phyloP scores from a whole-genome alignment of 306 rosid genomes.

The Purshia tridentata region DNA sequence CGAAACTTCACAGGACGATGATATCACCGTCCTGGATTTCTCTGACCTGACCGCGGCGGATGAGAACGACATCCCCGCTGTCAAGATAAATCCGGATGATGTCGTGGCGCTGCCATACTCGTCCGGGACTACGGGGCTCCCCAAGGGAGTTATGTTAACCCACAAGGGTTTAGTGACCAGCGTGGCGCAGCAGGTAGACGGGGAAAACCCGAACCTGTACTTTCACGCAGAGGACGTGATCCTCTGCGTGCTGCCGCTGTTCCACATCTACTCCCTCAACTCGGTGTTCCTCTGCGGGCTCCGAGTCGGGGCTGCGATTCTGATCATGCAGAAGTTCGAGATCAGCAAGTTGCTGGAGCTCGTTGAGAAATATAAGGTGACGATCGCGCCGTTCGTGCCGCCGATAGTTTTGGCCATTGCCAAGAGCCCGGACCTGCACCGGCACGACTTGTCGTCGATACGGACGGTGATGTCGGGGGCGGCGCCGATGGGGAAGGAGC shows the following conservation, averaged over 20 bases:
- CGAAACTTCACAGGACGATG: not conserved
- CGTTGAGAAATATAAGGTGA: slow-evolving; percentile 50
- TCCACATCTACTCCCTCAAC: slow-evolving; percentile 75
- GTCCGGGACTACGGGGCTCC: slow-evolving; percentile 73
- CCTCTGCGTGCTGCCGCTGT: slow-evolving; percentile 74
- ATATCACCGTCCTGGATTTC: slow-evolving; percentile 19
- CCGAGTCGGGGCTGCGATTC: slow-evolving; percentile 69
- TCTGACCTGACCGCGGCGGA: slow-evolving; percentile 36
- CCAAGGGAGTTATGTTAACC: slow-evolving; percentile 78
- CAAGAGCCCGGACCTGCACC: slow-evolving; percentile 43
- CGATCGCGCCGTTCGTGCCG: slow-evolving; percentile 70
- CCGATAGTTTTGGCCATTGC: slow-evolving; percentile 67
- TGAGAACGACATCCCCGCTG: slow-evolving; percentile 48
- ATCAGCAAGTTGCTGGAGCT: slow-evolving; percentile 38
- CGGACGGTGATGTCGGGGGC: slow-evolving; percentile 67
- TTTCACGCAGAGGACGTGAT: slow-evolving; percentile 55
- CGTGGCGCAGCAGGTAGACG: slow-evolving; percentile 72
- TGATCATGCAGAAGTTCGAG: slow-evolving; percentile 63
- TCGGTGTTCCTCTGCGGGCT: slow-evolving; percentile 60
- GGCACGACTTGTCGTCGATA: slow-evolving; percentile 66
- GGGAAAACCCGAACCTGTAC: slow-evolving; percentile 64
- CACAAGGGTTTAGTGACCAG: slow-evolving; percentile 64
- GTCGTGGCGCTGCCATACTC: slow-evolving; percentile 78
- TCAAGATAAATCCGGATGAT: slow-evolving; percentile 59
- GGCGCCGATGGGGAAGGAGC: slow-evolving; percentile 72